These are phyloP conservation scores for Penicillium paradoxum DNA, from an alignment of 495 filamentous ascomycete genomes.

Conservation along the genomic window DNA sequence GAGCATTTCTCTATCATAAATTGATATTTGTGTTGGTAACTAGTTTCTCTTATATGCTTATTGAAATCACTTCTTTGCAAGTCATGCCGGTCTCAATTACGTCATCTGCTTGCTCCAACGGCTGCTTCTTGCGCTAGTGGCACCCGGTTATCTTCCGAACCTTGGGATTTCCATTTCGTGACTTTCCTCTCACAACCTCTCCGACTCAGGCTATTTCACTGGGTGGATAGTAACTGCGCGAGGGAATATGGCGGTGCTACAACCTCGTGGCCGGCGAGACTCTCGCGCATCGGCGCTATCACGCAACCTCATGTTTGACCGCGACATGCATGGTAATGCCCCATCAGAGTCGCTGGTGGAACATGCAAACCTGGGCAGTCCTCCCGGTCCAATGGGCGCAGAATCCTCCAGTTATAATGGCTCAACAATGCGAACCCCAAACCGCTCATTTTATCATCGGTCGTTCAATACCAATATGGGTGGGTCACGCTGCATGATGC, in stretches of 20 bases:
- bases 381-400: slow-evolving; percentile 25
- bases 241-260: slow-evolving; percentile 35
- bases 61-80: background rate
- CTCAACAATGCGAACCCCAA: slow-evolving; percentile 58
- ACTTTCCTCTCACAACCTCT: background rate
- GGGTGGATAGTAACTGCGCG: slow-evolving; percentile 9
- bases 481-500: slow-evolving; percentile 31
- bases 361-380: slow-evolving; percentile 31
- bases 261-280: slow-evolving; percentile 34
- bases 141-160: slow-evolving; percentile 15
- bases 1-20: slow-evolving; percentile 5
- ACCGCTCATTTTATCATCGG: slow-evolving; percentile 74
- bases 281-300: slow-evolving; percentile 31
- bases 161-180: background rate
- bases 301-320: slow-evolving; percentile 19
- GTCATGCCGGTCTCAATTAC: slow-evolving; percentile 11
- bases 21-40: background rate
- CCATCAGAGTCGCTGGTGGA: slow-evolving; percentile 26
- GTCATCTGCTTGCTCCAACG: slow-evolving; percentile 21
- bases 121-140: slow-evolving; percentile 21
- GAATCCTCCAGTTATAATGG: slow-evolving; percentile 37
- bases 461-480: slow-evolving; percentile 61
- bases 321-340: slow-evolving; percentile 15
- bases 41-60: background rate
- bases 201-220: background rate